Base-by-base conservation (phyloP, 176 grass and related monocot species). In the Leersia perrieri region DNA sequence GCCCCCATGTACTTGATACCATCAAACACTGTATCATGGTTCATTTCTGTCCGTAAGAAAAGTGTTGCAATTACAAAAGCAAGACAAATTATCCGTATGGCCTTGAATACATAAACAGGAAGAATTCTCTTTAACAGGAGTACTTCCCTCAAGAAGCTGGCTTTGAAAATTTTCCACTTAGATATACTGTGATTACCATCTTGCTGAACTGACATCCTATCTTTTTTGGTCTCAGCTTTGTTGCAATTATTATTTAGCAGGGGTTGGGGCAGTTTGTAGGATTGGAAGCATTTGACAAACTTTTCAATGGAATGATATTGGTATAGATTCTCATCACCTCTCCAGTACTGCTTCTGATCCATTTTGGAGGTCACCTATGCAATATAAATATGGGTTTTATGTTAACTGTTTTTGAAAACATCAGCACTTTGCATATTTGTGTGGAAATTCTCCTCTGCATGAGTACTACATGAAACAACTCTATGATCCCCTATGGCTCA, bases 81-180 rank as follows among this genome's bases (percentile, higher is more conserved):
- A 33, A 97, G 42, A 44, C 94, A 33, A 40, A 53, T 47, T 27
- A 92, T 90, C 31, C 94, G 91, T 69, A 94, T 74, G 35, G 33
- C 63, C 84, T 87, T 94, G 92, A 94, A 97, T 63, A 90, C 88
- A 10, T 97, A 87, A 28, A 97, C 13, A 4, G 89, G 87, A 11
- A 80, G 89, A 35, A 90, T 97, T 74, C 94, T 85, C 63, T 90
- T 92, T 22, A 94, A 66, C 7, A 94, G 74, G 15, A 97, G 45
- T 32, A 88, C 34, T 82, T 97, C 91, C 66, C 91, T 94, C 76
- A 77, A 88, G 51, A 97, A 86, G 75, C 94, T 92, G 80, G 91
- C 87, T 67, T 84, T 87, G 80, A 92, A 90, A 81, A 92, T 79
- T 36, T 80, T 72, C 89, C 87, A 90, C 64, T 60, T 82, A 35